A percentile compares a stretch with the other conserved stretches of the same genome.
Conservation (phyloP, 2,329 filamentous ascomycete species). For the Colletotrichum liaoningense region DNA sequence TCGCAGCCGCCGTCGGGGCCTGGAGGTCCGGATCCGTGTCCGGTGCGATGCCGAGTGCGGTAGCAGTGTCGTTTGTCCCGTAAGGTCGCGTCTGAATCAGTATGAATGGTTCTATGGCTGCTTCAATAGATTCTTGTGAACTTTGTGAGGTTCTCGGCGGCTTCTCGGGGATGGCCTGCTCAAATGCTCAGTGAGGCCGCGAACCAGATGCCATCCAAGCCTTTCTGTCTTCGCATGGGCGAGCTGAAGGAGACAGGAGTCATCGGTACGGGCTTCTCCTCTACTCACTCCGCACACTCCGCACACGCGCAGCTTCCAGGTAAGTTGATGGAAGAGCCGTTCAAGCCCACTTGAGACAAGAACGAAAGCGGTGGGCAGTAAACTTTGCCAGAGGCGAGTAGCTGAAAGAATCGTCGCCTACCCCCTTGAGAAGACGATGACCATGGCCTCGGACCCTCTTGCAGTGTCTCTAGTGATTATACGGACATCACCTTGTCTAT, state of each 20-base stretch:
- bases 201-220: background rate
- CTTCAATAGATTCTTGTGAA: background rate
- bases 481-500: too few relatives aligned
- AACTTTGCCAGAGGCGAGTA: background rate
- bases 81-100: fast-evolving
- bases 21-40: background rate
- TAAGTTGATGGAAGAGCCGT: background rate
- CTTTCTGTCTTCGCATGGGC: too few relatives aligned
- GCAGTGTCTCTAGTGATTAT: too few relatives aligned
- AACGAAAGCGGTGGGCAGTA: too few relatives aligned
- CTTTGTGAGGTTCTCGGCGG: background rate
- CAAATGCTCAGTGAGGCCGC: background rate
- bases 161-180: background rate
- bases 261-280: too few relatives aligned
- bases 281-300: background rate
- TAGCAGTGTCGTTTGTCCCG: background rate
- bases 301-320: background rate
- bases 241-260: too few relatives aligned
- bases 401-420: too few relatives aligned
- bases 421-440: too few relatives aligned
- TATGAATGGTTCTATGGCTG: background rate
- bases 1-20: background rate
- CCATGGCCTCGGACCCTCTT: too few relatives aligned
- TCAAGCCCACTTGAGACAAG: too few relatives aligned
- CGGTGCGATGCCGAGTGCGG: background rate